Evolutionary conservation across 306 rosid genomes (phyloP), one percentile per base, ranked within the genome.

Genomic region (Citrullus colocynthis): DNA sequence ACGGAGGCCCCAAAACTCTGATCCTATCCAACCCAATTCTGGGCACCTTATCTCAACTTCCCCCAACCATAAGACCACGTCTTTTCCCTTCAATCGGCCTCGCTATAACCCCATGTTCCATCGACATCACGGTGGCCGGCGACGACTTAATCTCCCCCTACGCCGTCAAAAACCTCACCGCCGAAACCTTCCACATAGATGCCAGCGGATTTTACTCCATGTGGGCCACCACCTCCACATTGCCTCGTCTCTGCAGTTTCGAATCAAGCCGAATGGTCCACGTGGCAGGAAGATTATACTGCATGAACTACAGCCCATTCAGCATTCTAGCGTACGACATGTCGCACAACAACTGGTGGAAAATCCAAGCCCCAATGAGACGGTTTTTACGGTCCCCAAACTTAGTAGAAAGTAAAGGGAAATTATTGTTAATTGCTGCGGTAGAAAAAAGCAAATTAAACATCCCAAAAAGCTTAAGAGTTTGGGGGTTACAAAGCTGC

Each of bases 111-210:
- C 93, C 92, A 18, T 82, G 93, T 6, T 87, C 93, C 75, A 85
- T 96, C 0, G 96, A 91, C 74, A 89, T 91, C 2, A 89, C 92
- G 0, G 82, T 91, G 7, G 97, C 97, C 0, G 99, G 99, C 0
- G 99, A 96, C 63, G 99, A 96, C 84, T 82, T 96, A 91, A 96
- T 92, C 21, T 92, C 99, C 9, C 99, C 97, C 0, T 92, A 87
- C 56, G 99, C 98, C 1, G 99, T 96, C 0, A 96, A 92, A 70
- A 96, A 91, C 80, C 60, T 96, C 4, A 91, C 93, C 1, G 90
- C 98, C 2, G 98, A 96, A 71, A 89, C 85, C 82, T 92, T 96
- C 51, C 98, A 96, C 57, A 86, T 96, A 1, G 99, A 96, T 59
- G 89, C 83, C 13, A 84, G 96, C 13, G 99, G 99, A 41, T 89